Percentiles rank a stretch among this genome's conserved stretches.
Evolutionary conservation across 345 rosid genomes (phyloP).

Genomic region (Kernera saxatilis): DNA sequence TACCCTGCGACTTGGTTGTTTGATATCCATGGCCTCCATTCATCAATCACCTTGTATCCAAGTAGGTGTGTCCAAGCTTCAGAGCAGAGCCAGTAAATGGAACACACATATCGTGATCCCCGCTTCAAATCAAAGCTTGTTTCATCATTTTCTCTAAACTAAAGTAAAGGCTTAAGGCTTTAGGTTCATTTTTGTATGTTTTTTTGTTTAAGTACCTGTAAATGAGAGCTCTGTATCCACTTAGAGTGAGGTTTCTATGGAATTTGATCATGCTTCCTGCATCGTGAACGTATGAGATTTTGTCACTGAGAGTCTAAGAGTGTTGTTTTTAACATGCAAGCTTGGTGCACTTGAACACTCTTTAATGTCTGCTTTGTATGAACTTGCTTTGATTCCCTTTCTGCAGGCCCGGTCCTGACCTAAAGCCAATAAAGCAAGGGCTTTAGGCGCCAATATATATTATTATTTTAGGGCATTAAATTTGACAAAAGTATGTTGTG

Average conservation of each 20-base stretch:
- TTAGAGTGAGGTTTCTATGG: constrained; percentile 76
- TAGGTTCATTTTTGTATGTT: neutral
- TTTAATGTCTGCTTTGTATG: neutral
- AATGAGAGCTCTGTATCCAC: constrained; percentile 72
- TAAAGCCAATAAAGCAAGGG: too few relatives aligned
- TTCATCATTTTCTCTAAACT: constrained; percentile 1
- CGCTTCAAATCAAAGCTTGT: constrained; percentile 36
- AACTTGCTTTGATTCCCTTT: neutral
- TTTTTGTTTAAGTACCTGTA: constrained; percentile 53
- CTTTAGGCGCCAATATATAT: too few relatives aligned
- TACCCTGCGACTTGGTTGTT: constrained; percentile 86
- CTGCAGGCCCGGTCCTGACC: too few relatives aligned
- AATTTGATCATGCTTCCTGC: constrained; percentile 83
- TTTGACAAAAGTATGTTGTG: too few relatives aligned
- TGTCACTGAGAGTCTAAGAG: constrained; percentile 24
- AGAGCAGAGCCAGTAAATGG: constrained; percentile 87
- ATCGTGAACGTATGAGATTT: constrained; percentile 42
- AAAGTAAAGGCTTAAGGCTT: neutral
- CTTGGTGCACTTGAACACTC: neutral
- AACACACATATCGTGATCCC: constrained; percentile 95
- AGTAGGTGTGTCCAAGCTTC: constrained; percentile 85
- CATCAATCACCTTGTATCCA: constrained; percentile 65
- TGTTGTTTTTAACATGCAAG: neutral
- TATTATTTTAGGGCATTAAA: too few relatives aligned
- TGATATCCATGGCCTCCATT: constrained; percentile 85